These are phyloP conservation scores for Melocanna baccifera DNA, from an alignment of 176 grass and related monocot species.

Conservation along the genomic window DNA sequence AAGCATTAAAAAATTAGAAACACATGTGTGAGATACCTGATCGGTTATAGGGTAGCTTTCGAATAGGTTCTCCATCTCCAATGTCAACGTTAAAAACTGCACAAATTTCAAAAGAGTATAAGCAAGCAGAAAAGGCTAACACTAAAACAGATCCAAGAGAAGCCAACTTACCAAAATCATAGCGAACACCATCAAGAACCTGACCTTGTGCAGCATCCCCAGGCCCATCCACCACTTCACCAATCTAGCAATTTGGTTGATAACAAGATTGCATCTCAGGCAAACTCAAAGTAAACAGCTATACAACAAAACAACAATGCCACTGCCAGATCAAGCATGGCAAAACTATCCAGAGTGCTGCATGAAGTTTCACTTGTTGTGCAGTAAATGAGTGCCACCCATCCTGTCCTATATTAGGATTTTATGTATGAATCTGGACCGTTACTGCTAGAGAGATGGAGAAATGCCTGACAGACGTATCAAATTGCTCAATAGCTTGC, in stretches of 20 bases:
- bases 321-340: constrained; percentile 9
- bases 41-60: constrained; percentile 92
- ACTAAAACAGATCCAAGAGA: constrained; percentile 26
- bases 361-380: neutral
- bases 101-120: constrained; percentile 14
- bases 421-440: neutral
- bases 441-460: neutral
- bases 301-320: neutral
- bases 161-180: constrained; percentile 80
- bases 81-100: constrained; percentile 99
- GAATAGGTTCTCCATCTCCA: constrained; percentile 84
- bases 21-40: constrained; percentile 54
- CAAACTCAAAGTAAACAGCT: neutral
- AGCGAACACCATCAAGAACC: constrained; percentile 69
- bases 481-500: neutral
- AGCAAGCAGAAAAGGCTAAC: constrained; percentile 34
- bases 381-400: neutral
- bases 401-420: neutral
- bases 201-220: constrained; percentile 55
- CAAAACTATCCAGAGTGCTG: neutral
- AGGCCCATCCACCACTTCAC: constrained; percentile 92
- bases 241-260: constrained; percentile 53
- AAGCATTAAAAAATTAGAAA: neutral
- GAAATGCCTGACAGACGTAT: neutral
- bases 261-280: constrained; percentile 13